These are phyloP conservation scores for Diutina siamensis DNA, from an alignment of 1,139 yeast species.

Conservation along the genomic window DNA sequence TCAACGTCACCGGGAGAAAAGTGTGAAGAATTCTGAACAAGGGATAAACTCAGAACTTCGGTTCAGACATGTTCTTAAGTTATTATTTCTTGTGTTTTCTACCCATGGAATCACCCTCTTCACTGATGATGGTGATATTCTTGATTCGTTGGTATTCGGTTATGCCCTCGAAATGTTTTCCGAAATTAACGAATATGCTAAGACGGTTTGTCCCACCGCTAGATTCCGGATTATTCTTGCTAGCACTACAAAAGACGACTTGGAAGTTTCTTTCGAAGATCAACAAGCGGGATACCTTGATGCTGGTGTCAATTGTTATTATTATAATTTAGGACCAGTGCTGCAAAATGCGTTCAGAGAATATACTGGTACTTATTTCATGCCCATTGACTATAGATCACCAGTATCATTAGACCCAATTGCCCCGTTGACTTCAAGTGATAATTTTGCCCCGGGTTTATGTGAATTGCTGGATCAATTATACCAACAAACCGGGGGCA, in stretches of 20 bases:
- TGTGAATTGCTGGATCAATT: not conserved
- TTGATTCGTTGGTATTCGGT: slow-evolving; percentile 20
- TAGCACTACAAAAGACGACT: slow-evolving; percentile 11
- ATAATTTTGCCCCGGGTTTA: not conserved
- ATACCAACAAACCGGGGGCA: not conserved
- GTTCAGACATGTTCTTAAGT: slow-evolving; percentile 32
- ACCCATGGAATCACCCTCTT: slow-evolving; percentile 33
- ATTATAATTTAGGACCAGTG: not conserved
- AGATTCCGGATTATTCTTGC: slow-evolving; percentile 13
- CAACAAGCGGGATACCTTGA: not conserved
- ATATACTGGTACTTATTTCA: not conserved
- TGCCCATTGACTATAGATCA: not conserved
- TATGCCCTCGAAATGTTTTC: slow-evolving; percentile 21
- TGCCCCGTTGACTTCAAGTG: not conserved
- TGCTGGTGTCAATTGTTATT: not conserved
- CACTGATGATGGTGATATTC: slow-evolving; percentile 40
- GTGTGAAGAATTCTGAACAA: slow-evolving; percentile 9
- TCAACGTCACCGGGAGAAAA: slow-evolving; percentile 13
- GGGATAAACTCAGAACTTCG: slow-evolving; percentile 25
- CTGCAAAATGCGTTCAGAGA: not conserved
- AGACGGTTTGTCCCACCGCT: slow-evolving; percentile 13
- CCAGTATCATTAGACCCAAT: too few species aligned
- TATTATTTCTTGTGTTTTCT: slow-evolving; percentile 31
- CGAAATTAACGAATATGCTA: not conserved
- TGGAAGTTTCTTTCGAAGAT: slow-evolving; percentile 7